A percentile compares a stretch with the other conserved stretches of the same genome.
Conservation (phyloP, 2,329 filamentous ascomycete genomes). For the Colletotrichum euphorbiae region DNA sequence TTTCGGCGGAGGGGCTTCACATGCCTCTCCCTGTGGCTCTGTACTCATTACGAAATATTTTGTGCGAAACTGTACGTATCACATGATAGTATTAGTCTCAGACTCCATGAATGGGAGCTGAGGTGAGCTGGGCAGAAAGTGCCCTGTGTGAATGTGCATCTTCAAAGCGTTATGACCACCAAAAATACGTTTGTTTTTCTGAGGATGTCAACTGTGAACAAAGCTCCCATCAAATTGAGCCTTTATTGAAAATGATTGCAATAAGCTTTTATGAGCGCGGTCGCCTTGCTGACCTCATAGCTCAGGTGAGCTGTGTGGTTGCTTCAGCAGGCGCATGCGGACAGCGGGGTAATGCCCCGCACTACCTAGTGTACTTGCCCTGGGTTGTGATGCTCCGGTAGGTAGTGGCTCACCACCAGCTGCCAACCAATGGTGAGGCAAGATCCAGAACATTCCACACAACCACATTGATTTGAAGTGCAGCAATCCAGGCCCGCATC, state of each 20-base stretch:
- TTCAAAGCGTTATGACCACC: constrained; percentile 12
- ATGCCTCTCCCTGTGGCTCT: constrained; percentile 18
- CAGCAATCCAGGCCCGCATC: constrained; percentile 11
- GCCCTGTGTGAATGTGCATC: constrained; percentile 14
- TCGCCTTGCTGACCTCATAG: constrained; percentile 22
- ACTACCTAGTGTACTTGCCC: not conserved
- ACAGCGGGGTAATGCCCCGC: constrained; percentile 38
- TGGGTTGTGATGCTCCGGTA: constrained; percentile 24
- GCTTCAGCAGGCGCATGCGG: not conserved
- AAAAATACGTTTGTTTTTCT: not conserved
- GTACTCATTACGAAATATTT: constrained; percentile 33
- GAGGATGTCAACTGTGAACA: too few relatives aligned
- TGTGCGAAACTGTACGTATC: constrained; percentile 31
- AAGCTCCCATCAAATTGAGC: too few relatives aligned
- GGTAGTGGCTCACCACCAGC: constrained; percentile 21
- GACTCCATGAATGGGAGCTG: not conserved
- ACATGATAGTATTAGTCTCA: constrained; percentile 24
- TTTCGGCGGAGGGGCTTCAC: constrained; percentile 7
- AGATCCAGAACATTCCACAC: constrained; percentile 42
- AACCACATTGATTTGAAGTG: constrained; percentile 1
- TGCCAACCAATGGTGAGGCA: not conserved
- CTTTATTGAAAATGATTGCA: too few relatives aligned
- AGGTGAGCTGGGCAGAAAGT: not conserved
- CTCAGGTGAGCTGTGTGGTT: not conserved
- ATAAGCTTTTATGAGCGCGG: too few relatives aligned